Conservation (phyloP, 495 filamentous ascomycete species). For the Tricharina praecox region DNA sequence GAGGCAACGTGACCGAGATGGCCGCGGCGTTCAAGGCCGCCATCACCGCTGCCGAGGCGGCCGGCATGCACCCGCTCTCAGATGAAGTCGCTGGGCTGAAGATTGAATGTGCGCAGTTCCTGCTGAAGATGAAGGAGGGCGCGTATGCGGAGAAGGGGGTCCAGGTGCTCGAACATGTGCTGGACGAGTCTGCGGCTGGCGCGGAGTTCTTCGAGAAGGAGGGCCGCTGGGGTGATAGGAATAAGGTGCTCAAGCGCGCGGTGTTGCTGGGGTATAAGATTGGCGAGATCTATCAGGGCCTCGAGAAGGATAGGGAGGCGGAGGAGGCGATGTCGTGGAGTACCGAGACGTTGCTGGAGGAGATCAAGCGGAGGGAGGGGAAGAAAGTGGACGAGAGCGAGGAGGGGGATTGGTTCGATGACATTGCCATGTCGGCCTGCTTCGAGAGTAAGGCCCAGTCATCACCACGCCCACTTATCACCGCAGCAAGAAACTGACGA, state of each 20-base stretch:
- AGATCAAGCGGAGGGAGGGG: slow-evolving; percentile 46
- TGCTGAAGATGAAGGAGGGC: slow-evolving; percentile 48
- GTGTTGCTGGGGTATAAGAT: slow-evolving; percentile 64
- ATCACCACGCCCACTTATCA: background rate
- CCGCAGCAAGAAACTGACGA: slow-evolving; percentile 8
- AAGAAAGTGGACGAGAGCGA: slow-evolving; percentile 49
- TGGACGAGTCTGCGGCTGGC: slow-evolving; percentile 38
- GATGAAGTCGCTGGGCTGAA: slow-evolving; percentile 83
- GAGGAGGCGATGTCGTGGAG: slow-evolving; percentile 63
- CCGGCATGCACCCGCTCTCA: slow-evolving; percentile 68
- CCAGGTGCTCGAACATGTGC: slow-evolving; percentile 53
- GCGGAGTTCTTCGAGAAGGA: slow-evolving; percentile 29
- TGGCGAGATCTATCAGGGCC: slow-evolving; percentile 54
- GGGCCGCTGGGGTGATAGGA: slow-evolving; percentile 34
- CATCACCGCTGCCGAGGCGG: slow-evolving; percentile 47
- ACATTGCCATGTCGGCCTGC: background rate
- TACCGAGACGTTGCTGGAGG: slow-evolving; percentile 61
- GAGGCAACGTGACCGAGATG: slow-evolving; percentile 51
- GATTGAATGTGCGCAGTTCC: slow-evolving; percentile 56
- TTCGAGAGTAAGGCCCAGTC: slow-evolving; percentile 9
- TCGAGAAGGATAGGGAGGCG: slow-evolving; percentile 45
- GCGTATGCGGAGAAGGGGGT: slow-evolving; percentile 37
- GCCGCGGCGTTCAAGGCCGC: slow-evolving; percentile 68
- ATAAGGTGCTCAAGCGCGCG: slow-evolving; percentile 51
- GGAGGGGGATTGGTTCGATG: slow-evolving; percentile 40